Evolutionary conservation across 2,329 filamentous ascomycete species (phyloP).

Genomic region (Hirsutella rhossiliensis): DNA sequence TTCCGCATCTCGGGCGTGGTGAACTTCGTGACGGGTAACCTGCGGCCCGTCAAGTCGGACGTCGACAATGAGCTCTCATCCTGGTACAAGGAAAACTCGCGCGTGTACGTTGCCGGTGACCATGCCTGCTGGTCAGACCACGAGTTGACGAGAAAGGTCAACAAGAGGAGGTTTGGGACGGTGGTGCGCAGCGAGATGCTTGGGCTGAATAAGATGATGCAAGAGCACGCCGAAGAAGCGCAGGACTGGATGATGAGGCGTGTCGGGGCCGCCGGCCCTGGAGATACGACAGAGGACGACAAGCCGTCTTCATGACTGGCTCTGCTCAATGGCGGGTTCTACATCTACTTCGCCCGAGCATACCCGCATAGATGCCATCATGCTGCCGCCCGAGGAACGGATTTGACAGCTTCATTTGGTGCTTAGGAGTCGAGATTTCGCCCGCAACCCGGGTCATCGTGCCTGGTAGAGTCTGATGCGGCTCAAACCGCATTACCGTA

Average conservation of each 20-base stretch:
- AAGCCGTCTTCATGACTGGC: background rate
- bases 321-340: background rate
- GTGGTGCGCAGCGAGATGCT: constrained; percentile 38
- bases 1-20: constrained; percentile 58
- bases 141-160: constrained; percentile 45
- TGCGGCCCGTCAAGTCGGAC: constrained; percentile 71
- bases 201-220: constrained; percentile 45
- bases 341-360: too few relatives aligned
- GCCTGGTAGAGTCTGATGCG: too few relatives aligned
- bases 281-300: constrained; percentile 36
- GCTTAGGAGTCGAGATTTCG: too few relatives aligned
- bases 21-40: constrained; percentile 67
- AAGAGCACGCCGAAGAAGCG: constrained; percentile 37
- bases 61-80: constrained; percentile 56
- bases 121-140: constrained; percentile 66
- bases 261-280: constrained; percentile 18
- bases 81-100: constrained; percentile 79
- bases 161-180: constrained; percentile 47
- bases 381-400: too few relatives aligned
- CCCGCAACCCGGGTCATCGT: too few relatives aligned
- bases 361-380: too few relatives aligned
- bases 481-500: too few relatives aligned
- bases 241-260: constrained; percentile 37
- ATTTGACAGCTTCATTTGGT: too few relatives aligned
- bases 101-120: constrained; percentile 62